Evolutionary conservation across 2,329 filamentous ascomycete genomes (phyloP).

Genomic region (Teratosphaeria zuluensis): DNA sequence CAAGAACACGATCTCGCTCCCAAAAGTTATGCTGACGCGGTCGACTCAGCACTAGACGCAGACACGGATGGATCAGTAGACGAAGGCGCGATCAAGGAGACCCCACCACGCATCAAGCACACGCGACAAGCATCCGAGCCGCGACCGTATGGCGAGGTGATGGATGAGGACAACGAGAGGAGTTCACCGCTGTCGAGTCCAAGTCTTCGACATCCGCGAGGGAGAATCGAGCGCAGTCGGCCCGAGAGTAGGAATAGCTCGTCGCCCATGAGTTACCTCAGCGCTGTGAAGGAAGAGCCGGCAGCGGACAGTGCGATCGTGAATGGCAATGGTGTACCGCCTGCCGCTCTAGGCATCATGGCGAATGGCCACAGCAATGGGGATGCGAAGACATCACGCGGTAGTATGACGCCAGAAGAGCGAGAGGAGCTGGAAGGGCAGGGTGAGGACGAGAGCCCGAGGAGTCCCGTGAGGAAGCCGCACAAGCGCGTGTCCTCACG

Average conservation of each 20-base stretch:
- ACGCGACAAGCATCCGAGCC: slow-evolving; percentile 20
- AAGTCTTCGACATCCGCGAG: slow-evolving; percentile 18
- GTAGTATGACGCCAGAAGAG: slow-evolving; percentile 9
- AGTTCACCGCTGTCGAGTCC: slow-evolving; percentile 19
- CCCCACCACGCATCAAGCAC: slow-evolving; percentile 19
- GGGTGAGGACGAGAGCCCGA: slow-evolving; percentile 21
- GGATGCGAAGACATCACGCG: not conserved
- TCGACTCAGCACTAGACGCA: slow-evolving; percentile 17
- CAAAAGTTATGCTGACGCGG: not conserved
- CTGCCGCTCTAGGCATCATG: not conserved
- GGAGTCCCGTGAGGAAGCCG: slow-evolving; percentile 16
- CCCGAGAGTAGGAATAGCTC: slow-evolving; percentile 8
- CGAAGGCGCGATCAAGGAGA: slow-evolving; percentile 26
- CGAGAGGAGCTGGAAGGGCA: slow-evolving; percentile 19
- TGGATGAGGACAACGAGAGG: slow-evolving; percentile 22
- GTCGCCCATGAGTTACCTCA: slow-evolving; percentile 3
- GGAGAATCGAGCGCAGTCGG: slow-evolving; percentile 16
- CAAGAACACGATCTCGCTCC: not conserved
- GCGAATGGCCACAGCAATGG: not conserved
- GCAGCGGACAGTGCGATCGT: slow-evolving; percentile 8
- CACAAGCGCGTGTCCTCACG: slow-evolving; percentile 21
- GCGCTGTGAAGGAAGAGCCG: slow-evolving; percentile 12
- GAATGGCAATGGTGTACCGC: slow-evolving; percentile 11
- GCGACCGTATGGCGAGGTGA: slow-evolving; percentile 24
- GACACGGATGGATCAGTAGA: slow-evolving; percentile 12